A percentile compares a stretch with the other conserved stretches of the same genome.
Conservation (phyloP, 2,329 filamentous ascomycete genomes). For the Aspergillus niger region DNA sequence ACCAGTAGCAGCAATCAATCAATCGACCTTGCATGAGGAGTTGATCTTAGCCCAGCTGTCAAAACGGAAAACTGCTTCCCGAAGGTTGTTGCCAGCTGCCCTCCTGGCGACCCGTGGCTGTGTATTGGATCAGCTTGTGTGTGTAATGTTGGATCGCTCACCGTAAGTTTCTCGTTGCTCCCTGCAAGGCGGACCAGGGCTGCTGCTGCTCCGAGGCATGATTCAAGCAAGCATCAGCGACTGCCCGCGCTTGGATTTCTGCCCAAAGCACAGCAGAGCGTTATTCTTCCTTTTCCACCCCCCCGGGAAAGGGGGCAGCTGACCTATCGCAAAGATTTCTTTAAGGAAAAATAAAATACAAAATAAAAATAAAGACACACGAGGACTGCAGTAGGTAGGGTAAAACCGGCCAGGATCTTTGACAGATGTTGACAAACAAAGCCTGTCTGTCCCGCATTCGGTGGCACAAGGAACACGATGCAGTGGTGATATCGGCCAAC, state of each 20-base stretch:
- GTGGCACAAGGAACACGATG: not conserved
- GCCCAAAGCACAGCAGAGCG: constrained; percentile 24
- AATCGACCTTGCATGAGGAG: constrained; percentile 18
- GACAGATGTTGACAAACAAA: constrained; percentile 18
- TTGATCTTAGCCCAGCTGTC: constrained; percentile 11
- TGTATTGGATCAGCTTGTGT: constrained; percentile 19
- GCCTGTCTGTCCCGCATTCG: constrained; percentile 13
- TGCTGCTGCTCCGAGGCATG: not conserved
- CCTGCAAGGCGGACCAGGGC: constrained; percentile 25
- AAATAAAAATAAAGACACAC: constrained; percentile 19
- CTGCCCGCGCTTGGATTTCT: constrained; percentile 23
- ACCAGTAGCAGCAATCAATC: constrained; percentile 10
- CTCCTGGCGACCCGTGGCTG: constrained; percentile 13
- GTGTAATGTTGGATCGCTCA: constrained; percentile 18
- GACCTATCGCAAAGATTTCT: constrained; percentile 14
- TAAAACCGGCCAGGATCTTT: constrained; percentile 15
- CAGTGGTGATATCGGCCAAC: constrained; percentile 15
- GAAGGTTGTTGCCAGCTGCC: constrained; percentile 16
- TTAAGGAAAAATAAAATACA: not conserved
- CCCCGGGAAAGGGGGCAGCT: not conserved
- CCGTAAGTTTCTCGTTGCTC: constrained; percentile 22
- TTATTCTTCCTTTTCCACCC: not conserved
- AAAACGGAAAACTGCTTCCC: constrained; percentile 12
- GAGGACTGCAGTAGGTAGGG: constrained; percentile 16
- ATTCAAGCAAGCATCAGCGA: constrained; percentile 16